Base-by-base conservation (phyloP, 352 stramenopile genomes). In the Pythium guiyangense region DNA sequence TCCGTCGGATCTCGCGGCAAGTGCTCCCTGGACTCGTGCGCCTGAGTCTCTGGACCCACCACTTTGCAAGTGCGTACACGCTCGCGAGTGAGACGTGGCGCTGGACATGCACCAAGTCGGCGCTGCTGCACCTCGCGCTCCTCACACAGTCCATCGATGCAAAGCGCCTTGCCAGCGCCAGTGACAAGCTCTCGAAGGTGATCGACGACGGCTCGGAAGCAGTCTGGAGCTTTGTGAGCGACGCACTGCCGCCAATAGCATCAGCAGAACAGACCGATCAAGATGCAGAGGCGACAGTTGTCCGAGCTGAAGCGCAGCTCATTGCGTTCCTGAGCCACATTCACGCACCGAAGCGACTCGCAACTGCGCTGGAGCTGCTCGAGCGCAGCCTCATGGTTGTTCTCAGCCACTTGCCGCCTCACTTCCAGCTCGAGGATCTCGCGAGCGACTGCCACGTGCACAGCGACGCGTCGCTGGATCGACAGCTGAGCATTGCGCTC, bases 1-100 rank as follows among this genome's bases (percentile, higher is more conserved):
- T 92, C 29, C 73, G 73, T 10, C 66, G 82, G 17, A 89, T 92
- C 40, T 76, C 76, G 15, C 66, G 63, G 1, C 82, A 92, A 48
- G 52, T 81, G 26, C 65, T 90, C 8, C 77, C 79, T 6, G 69
- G 75, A 0, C 56, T 92, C 2, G 63, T 88, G 54, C 64, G 75
- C 2, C 46, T 92, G n/a, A 51, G 59, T 11, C 40, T 86, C 8
- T 90, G 82, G 82, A 71, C 71, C 8, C 59, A 69, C 0, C 57
- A 84, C 8, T n/a, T 74, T 6, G 18, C 64, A 15, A 55, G 11
- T 79, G 18, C 52, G 51, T 27, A 52, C 15, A 20, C 69, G 17
- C 18, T 59, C 12, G 49, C 39, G n/a, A 15, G 31, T 6, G 50
- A 49, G n/a, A 25, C 29, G 6, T 80, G 64, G 66, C 42, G 37